Conservation (phyloP, 805 yeast genomes). For the Yarrowia yakushimensis region DNA sequence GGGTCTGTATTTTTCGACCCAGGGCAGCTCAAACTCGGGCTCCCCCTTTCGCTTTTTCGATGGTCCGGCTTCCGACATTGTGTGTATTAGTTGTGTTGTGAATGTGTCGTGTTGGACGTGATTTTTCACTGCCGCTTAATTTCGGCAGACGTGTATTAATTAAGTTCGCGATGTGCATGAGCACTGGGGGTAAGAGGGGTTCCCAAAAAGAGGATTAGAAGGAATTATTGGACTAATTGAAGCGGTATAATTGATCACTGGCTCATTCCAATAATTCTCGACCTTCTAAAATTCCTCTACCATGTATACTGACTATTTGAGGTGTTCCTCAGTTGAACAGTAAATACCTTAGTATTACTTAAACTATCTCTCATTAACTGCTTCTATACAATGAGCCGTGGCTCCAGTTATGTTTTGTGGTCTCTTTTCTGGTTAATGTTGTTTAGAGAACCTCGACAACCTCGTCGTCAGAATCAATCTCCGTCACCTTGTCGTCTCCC, state of each 20-base stretch:
- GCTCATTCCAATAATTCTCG: too few relatives aligned
- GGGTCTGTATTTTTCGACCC: slow-evolving; percentile 98
- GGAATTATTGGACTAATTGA: too few relatives aligned
- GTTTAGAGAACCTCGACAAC: background rate
- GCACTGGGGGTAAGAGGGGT: too few relatives aligned
- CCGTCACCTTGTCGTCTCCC: slow-evolving; percentile 42
- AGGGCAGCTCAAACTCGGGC: slow-evolving; percentile 24
- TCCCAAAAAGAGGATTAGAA: too few relatives aligned
- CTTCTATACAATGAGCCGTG: background rate
- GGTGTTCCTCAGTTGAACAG: too few relatives aligned
- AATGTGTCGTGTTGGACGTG: background rate
- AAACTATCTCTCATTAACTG: background rate
- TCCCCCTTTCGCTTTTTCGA: slow-evolving; percentile 11
- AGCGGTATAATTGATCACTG: too few relatives aligned
- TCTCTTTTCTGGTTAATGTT: too few relatives aligned
- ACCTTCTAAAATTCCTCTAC: too few relatives aligned
- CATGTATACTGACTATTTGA: too few relatives aligned
- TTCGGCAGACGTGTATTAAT: slow-evolving; percentile 9
- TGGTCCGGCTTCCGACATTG: slow-evolving; percentile 20
- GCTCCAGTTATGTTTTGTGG: background rate
- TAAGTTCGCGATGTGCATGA: background rate
- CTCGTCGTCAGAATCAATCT: slow-evolving; percentile 37
- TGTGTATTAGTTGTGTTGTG: background rate
- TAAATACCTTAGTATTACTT: too few relatives aligned
- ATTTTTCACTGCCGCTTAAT: background rate